Evolutionary conservation across 2,329 filamentous ascomycete species (phyloP).

Genomic region (Trichoderma sp.): DNA sequence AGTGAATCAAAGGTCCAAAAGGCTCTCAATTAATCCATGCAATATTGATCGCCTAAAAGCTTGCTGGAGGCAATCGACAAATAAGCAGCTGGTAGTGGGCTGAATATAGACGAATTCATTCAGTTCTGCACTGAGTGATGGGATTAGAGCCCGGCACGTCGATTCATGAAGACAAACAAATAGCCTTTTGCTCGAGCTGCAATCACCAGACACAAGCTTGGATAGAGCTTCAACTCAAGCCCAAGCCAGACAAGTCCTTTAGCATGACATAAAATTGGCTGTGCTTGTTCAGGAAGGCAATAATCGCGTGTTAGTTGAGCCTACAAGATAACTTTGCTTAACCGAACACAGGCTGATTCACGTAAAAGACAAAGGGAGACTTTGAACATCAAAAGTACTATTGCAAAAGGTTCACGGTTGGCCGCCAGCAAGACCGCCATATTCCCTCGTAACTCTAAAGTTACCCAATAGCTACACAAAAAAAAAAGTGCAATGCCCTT

Average conservation of each 20-base stretch:
- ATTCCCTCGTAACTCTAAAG: conserved; percentile 16
- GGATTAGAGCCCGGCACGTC: too few relatives aligned
- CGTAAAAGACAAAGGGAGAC: not conserved
- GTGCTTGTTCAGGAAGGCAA: not conserved
- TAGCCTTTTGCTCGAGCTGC: too few relatives aligned
- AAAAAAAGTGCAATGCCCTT: conserved; percentile 13
- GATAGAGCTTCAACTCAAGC: too few relatives aligned
- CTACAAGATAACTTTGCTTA: not conserved
- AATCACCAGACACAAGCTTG: too few relatives aligned
- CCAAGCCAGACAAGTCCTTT: accelerated
- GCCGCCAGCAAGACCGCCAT: conserved; percentile 16
- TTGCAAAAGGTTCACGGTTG: conserved; percentile 20
- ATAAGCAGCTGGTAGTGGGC: too few relatives aligned
- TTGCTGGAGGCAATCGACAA: too few relatives aligned
- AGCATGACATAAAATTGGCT: not conserved
- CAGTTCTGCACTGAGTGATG: too few relatives aligned
- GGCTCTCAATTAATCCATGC: too few relatives aligned
- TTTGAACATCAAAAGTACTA: conserved; percentile 23
- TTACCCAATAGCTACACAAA: conserved; percentile 12
- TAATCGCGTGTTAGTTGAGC: not conserved
- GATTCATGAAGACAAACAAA: too few relatives aligned
- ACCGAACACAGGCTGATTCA: not conserved
- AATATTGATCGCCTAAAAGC: too few relatives aligned
- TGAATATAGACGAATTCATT: too few relatives aligned
- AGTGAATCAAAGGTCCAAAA: too few relatives aligned